Evolutionary conservation across 495 filamentous ascomycete genomes (phyloP), one percentile per base, ranked within the genome.

Genomic region (Penicillium robsamsonii): DNA sequence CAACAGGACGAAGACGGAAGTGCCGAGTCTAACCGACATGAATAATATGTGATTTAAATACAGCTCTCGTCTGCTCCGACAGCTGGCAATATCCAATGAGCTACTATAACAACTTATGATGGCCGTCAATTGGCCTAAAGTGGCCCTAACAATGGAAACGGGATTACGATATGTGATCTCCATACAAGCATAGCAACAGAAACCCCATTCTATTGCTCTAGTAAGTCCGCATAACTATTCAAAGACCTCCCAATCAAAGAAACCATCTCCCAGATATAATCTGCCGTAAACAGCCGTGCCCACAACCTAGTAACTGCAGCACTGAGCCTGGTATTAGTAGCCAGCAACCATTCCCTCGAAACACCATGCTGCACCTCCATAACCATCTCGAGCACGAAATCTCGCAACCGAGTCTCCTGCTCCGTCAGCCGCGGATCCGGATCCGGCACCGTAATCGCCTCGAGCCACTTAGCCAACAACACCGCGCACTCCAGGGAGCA

Each of bases 401-500:
- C 79, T 22, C 85, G 74, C 12, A 88, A 72, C 40, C 79, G 79
- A 49, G 60, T 75, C 62, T 89, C 86, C 46, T 89, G 84, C 43
- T 75, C 66, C 0, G 82, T 75, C 22, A 80, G 50, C 5, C 55
- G 57, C 0, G 75, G 68, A 6, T 66, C 55, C 5, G 71, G 73
- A 30, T 70, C 48, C 0, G 62, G 56, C 0, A 71, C 67, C 4
- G 74, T 75, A 1, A 77, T 67, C 3, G 68, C 72, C 31, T 79
- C 72, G 0, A 82, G 73, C 79, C 79, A 82, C 53, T 81, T 81
- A 30, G 74, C 75, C 11, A 90, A 70, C 1, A 90, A 75, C 10
- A 88, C 81, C 13, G 86, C 87, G 55, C 86, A 90, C 66, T 90
- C 87, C 0, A 89, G 74, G 38, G 86, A 87, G 60, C 82, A 86